These are phyloP conservation scores for Austroboletus eburneus DNA, from an alignment of 768 basidiomycete species.

Conservation along the genomic window DNA sequence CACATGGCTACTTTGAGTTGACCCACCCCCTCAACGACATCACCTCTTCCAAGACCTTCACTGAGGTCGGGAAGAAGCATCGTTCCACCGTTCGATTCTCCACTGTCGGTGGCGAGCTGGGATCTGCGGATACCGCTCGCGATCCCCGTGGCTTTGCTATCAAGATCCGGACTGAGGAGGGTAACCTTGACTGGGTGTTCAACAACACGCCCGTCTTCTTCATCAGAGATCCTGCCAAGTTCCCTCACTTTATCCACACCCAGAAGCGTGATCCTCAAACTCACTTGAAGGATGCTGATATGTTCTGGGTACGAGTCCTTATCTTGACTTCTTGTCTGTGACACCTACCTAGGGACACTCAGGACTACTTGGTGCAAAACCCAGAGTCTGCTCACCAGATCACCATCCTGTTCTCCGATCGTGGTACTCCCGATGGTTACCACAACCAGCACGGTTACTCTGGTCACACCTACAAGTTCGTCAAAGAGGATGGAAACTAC, in stretches of 20 bases:
- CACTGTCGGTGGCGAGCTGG: conserved; percentile 86
- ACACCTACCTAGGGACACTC: conserved; percentile 7
- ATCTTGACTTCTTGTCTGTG: neutral
- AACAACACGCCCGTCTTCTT: conserved; percentile 93
- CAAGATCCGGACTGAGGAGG: conserved; percentile 86
- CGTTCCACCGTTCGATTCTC: conserved; percentile 84
- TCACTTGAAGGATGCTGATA: conserved; percentile 82
- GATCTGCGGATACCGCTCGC: conserved; percentile 88
- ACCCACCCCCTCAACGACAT: conserved; percentile 84
- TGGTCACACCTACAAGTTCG: conserved; percentile 87
- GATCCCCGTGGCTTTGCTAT: conserved; percentile 92
- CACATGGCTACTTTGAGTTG: conserved; percentile 90
- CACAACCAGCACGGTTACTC: conserved; percentile 89
- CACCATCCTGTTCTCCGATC: conserved; percentile 91
- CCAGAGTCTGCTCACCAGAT: conserved; percentile 88
- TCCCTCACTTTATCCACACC: conserved; percentile 93
- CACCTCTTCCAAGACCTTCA: conserved; percentile 67
- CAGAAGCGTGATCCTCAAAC: conserved; percentile 91
- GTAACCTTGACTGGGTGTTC: conserved; percentile 90
- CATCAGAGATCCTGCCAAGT: conserved; percentile 82
- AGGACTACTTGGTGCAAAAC: conserved; percentile 89
- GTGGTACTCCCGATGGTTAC: conserved; percentile 89
- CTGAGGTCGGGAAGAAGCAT: conserved; percentile 61
- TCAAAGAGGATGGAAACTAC: conserved; percentile 79
- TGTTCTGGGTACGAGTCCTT: conserved; percentile 63